These are phyloP conservation scores for Halophytophthora polymorphica DNA, from an alignment of 352 stramenopile species.

Conservation along the genomic window DNA sequence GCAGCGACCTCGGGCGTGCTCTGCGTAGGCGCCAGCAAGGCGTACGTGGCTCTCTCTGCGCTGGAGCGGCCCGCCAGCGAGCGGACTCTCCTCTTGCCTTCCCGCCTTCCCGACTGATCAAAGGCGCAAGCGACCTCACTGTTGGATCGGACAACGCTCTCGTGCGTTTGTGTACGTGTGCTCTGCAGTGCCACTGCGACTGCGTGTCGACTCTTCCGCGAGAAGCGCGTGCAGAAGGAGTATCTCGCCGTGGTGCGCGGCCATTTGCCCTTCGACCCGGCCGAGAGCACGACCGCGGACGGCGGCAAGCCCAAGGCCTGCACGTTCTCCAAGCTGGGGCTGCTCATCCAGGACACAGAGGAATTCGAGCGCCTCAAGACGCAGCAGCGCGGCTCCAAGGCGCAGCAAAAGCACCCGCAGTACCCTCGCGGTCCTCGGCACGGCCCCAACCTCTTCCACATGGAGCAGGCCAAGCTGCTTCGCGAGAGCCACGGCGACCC, in stretches of 20 bases:
- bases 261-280: constrained; percentile 58
- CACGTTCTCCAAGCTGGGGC: constrained; percentile 59
- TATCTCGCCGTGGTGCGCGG: constrained; percentile 83
- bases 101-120: background rate
- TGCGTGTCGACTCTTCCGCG: constrained; percentile 67
- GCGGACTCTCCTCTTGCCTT: background rate
- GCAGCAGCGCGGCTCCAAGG: constrained; percentile 48
- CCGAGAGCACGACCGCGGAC: constrained; percentile 16
- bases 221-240: constrained; percentile 80
- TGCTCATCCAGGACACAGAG: constrained; percentile 72
- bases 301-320: constrained; percentile 28
- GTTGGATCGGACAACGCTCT: too few relatives aligned
- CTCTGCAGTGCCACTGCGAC: constrained; percentile 54
- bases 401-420: constrained; percentile 42
- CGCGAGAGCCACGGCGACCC: constrained; percentile 18
- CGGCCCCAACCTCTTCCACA: constrained; percentile 62
- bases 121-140: constrained; percentile 6
- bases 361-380: constrained; percentile 51
- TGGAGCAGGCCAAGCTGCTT: constrained; percentile 51
- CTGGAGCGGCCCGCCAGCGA: too few relatives aligned
- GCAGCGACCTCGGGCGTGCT: constrained; percentile 84
- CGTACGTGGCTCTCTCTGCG: too few relatives aligned
- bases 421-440: constrained; percentile 60
- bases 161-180: background rate
- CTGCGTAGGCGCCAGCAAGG: constrained; percentile 67